Conservation (phyloP, 2,329 filamentous ascomycete genomes). For the Aspergillus persii region DNA sequence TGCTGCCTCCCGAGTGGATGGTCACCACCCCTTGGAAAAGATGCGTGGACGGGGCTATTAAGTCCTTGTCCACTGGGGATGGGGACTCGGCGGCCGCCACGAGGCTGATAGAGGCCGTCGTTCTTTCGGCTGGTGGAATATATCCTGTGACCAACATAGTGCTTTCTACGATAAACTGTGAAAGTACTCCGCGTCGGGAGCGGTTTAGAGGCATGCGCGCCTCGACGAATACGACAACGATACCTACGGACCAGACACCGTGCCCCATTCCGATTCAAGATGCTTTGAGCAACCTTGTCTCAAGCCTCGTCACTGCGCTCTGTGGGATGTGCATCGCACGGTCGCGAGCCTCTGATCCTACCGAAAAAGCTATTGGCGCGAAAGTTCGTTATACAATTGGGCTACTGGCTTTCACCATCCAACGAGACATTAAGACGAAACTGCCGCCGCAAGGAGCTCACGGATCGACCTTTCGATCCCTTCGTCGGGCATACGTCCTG, state of each 20-base stretch:
- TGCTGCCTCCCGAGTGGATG: slow-evolving; percentile 41
- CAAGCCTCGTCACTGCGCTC: slow-evolving; percentile 35
- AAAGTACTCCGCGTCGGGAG: not conserved
- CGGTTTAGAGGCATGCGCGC: slow-evolving; percentile 18
- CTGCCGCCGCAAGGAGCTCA: slow-evolving; percentile 1
- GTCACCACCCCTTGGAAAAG: slow-evolving; percentile 38
- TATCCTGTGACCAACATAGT: not conserved
- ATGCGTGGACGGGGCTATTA: slow-evolving; percentile 36
- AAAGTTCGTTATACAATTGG: slow-evolving; percentile 27
- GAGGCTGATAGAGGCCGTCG: slow-evolving; percentile 31
- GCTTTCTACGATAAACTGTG: not conserved
- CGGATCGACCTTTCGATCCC: slow-evolving; percentile 21
- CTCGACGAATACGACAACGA: slow-evolving; percentile 11
- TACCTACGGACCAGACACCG: slow-evolving; percentile 7
- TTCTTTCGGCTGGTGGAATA: slow-evolving; percentile 29
- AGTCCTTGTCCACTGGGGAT: slow-evolving; percentile 37
- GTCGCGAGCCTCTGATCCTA: slow-evolving; percentile 18
- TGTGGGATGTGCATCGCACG: slow-evolving; percentile 39
- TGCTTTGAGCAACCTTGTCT: slow-evolving; percentile 36
- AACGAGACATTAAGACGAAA: slow-evolving; percentile 21
- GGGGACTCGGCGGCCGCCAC: slow-evolving; percentile 31
- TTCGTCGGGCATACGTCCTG: slow-evolving; percentile 35
- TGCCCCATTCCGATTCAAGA: slow-evolving; percentile 37
- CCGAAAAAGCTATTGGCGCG: slow-evolving; percentile 15
- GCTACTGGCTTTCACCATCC: slow-evolving; percentile 23